Percentiles rank a stretch among this genome's conserved stretches.
Evolutionary conservation across 768 basidiomycete species (phyloP).

Genomic region (Phaffia tasmanica): DNA sequence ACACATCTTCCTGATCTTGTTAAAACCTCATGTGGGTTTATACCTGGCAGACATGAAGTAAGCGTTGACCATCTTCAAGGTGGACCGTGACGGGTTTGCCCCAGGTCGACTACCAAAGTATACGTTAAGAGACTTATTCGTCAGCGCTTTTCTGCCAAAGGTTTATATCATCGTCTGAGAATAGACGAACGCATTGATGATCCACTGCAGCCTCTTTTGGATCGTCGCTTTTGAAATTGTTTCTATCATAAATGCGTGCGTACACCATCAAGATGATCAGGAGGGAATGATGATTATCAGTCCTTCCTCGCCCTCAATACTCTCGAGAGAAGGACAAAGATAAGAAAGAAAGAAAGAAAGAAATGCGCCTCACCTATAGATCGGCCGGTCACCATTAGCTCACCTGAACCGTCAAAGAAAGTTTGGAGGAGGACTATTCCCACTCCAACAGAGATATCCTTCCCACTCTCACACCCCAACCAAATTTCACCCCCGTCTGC

Average conservation of each 20-base stretch:
- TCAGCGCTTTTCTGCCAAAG: no score
- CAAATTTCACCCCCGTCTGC: slow-evolving; percentile 40
- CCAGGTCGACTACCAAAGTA: slow-evolving; percentile 45
- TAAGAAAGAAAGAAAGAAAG: not conserved
- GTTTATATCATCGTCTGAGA: no score
- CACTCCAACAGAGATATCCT: slow-evolving; percentile 54
- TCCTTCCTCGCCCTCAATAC: no score
- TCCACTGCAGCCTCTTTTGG: slow-evolving; percentile 69
- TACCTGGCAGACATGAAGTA: slow-evolving; percentile 46
- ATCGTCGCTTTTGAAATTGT: slow-evolving; percentile 52
- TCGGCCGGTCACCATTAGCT: not conserved
- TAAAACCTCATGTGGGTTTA: not conserved
- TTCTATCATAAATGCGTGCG: no score
- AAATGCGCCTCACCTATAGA: not conserved
- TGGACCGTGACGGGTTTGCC: slow-evolving; percentile 73
- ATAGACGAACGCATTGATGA: slow-evolving; percentile 45
- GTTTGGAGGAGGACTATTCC: slow-evolving; percentile 49
- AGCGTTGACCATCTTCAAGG: slow-evolving; percentile 67
- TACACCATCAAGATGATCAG: no score
- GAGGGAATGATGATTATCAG: no score
- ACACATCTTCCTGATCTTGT: no score
- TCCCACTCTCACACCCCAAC: slow-evolving; percentile 50
- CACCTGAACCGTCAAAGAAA: slow-evolving; percentile 51
- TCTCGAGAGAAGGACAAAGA: not conserved
- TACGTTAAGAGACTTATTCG: no score